These are phyloP conservation scores for Boletus edulis DNA, from an alignment of 768 basidiomycete genomes.

Conservation along the genomic window DNA sequence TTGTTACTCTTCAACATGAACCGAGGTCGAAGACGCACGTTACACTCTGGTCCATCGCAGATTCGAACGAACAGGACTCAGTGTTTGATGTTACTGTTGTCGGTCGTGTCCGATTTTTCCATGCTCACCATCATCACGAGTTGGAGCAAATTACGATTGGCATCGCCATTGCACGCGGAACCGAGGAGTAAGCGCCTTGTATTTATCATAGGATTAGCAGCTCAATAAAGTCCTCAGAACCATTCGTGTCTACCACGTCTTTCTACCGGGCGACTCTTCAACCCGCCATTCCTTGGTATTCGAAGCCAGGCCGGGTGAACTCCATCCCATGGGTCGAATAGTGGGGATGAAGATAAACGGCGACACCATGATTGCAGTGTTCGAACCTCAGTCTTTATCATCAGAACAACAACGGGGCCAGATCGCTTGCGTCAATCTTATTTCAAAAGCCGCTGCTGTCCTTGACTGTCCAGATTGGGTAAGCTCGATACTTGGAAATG, in stretches of 20 bases:
- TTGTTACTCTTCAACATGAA: constrained; percentile 42
- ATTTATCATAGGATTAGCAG: not conserved
- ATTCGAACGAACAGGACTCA: constrained; percentile 24
- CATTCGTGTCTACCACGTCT: constrained; percentile 24
- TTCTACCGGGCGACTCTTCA: constrained; percentile 4
- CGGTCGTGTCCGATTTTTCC: constrained; percentile 34
- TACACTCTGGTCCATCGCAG: constrained; percentile 43
- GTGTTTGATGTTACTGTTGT: constrained; percentile 29
- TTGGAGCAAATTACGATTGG: constrained; percentile 20
- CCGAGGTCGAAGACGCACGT: constrained; percentile 36
- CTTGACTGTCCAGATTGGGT: constrained; percentile 21
- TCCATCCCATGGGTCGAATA: constrained; percentile 15
- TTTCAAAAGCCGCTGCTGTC: constrained; percentile 5
- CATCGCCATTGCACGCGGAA: constrained; percentile 13
- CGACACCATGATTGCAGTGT: constrained; percentile 17
- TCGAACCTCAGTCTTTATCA: constrained; percentile 6
- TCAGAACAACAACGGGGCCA: constrained; percentile 1
- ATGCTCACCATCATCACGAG: constrained; percentile 28
- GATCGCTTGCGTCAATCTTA: constrained; percentile 22
- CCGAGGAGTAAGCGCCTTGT: constrained; percentile 16
- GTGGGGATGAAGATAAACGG: constrained; percentile 21
- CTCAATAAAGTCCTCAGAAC: constrained; percentile 12
- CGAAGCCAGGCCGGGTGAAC: constrained; percentile 14
- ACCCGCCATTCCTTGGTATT: constrained; percentile 11
- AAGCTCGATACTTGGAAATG: not conserved